Evolutionary conservation across 1,284 basidiomycete species (phyloP), one percentile per base, ranked within the genome.

Genomic region (Cutaneotrichosporon sp.): DNA sequence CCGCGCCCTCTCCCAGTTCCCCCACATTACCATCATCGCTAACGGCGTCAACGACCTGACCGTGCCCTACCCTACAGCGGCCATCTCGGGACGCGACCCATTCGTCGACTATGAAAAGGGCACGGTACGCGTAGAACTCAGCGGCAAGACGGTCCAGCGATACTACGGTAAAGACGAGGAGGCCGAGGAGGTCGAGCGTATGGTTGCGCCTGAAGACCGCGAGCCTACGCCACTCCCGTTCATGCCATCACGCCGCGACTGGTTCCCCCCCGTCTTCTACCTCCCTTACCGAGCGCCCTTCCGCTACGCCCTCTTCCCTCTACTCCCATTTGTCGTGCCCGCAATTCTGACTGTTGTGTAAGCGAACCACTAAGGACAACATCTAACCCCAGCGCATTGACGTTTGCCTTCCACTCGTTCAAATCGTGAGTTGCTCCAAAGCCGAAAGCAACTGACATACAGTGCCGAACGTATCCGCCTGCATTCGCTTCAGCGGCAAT

Each of bases 41-140:
- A 96, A 94, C 72, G 83, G 86, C 83, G 76, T 88, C 37, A 83
- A 87, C 64, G 90, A 92, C 64, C 57, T 79, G 3, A 91, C 90
- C 1, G 90, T 93, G 1, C 88, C 90, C 1, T 93, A 87, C 64
- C 77, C 86, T 7, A 89, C 88, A 2, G 83, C 87, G 2, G 81
- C 84, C 2, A 86, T 91, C 46, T 85, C 87, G 54, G 67, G 77
- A 0, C 72, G 80, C 56, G 88, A 94, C 71, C 81, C 84, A 0
- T 90, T 90, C 69, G 74, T 76, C 12, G 79, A 83, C 15, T 76
- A 82, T 58, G 73, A 77, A 30, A 73, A 65, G 0, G 84, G 78
- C 49, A 85, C 83, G 2, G 69, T 90, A 14, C 69, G 82, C 60
- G 74, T 90, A 83, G 87, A 75, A 42, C 81, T 59, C 1, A 58